A percentile compares a stretch with the other conserved stretches of the same genome.
Evolutionary conservation across 306 rosid genomes (phyloP).

Genomic region (Fragaria iinumae): DNA sequence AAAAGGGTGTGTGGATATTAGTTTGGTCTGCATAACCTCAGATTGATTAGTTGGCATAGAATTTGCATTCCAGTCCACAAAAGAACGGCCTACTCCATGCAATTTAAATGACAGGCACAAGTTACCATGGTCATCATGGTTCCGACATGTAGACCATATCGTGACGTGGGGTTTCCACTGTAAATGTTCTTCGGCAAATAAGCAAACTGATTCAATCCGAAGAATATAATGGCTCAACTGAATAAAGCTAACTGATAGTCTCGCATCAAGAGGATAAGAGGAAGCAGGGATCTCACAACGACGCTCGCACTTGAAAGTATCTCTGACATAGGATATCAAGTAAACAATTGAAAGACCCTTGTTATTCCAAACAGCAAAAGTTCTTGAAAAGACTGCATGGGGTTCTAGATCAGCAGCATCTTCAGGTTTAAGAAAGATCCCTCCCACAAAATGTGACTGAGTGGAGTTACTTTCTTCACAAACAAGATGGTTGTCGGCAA

Average conservation of each 20-base stretch:
- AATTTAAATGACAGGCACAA: conserved; percentile 43
- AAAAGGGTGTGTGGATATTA: conserved; percentile 28
- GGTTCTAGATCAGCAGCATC: conserved; percentile 34
- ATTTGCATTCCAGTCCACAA: conserved; percentile 47
- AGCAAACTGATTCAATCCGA: conserved; percentile 61
- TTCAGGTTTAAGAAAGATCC: conserved; percentile 59
- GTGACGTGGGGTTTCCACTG: conserved; percentile 69
- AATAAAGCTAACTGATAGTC: conserved; percentile 45
- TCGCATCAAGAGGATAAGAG: conserved; percentile 41
- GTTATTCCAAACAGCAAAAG: conserved; percentile 67
- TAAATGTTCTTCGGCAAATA: conserved; percentile 59
- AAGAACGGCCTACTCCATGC: conserved; percentile 46
- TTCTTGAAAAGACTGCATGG: conserved; percentile 26
- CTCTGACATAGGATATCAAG: conserved; percentile 49
- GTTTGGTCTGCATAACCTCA: conserved; percentile 30
- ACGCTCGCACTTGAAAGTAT: conserved; percentile 49
- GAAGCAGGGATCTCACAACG: conserved; percentile 65
- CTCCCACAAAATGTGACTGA: conserved; percentile 50
- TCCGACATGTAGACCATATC: conserved; percentile 47
- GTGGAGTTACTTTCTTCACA: conserved; percentile 34
- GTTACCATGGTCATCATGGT: conserved; percentile 41
- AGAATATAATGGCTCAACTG: conserved; percentile 50
- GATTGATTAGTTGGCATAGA: conserved; percentile 32
- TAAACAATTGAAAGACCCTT: conserved; percentile 62
- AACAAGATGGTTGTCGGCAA: conserved; percentile 31